Evolutionary conservation across 2,329 filamentous ascomycete species (phyloP).

Genomic region (Diaporthe capsici): DNA sequence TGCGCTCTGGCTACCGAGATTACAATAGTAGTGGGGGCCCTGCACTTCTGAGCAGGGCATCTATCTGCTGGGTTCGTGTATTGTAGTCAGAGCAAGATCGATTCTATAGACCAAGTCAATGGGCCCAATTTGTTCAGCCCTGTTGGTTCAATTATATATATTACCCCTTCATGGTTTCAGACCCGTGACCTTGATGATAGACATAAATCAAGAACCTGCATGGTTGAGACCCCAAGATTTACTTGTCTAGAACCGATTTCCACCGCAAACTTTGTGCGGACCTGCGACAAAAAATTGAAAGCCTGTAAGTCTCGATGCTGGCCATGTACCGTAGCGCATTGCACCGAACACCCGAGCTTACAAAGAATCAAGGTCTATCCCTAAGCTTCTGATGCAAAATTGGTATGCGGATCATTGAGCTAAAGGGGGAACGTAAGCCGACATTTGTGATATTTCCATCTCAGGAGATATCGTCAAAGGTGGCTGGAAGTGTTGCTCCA

Average conservation of each 20-base stretch:
- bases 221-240: neutral
- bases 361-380: neutral
- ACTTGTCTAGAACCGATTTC: neutral
- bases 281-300: neutral
- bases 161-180: neutral
- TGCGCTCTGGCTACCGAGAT: neutral
- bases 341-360: neutral
- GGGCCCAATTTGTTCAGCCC: neutral
- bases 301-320: neutral
- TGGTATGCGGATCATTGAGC: neutral
- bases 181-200: neutral
- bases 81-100: neutral
- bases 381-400: neutral
- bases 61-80: no score
- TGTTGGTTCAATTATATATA: neutral
- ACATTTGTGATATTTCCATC: neutral
- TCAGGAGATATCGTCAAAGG: neutral
- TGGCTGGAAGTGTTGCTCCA: no score
- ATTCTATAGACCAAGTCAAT: neutral
- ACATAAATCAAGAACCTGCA: neutral
- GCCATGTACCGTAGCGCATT: neutral
- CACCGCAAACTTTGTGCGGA: neutral
- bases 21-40: neutral
- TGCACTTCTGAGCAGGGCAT: neutral
- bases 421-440: neutral